Base-by-base conservation (phyloP, 139 green algal species). In the Coccomyxa sp. region DNA sequence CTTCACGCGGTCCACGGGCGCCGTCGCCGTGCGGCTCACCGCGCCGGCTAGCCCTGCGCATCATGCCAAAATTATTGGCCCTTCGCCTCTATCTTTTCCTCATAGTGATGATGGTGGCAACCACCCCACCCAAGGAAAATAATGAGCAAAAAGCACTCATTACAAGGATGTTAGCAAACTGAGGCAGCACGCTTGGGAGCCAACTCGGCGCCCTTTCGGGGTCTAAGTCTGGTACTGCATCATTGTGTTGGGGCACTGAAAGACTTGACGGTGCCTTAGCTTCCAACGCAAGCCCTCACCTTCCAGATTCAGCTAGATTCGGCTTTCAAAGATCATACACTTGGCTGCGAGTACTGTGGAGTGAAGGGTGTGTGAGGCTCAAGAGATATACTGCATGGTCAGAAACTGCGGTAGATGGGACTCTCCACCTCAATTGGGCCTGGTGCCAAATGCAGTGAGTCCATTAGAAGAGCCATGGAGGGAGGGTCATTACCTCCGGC, bases 1-100 rank as follows among this genome's bases (percentile, higher is more conserved):
- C 87, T 98, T 99, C 32, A 99, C 59, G 32, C 96, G 86, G 89
- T 99, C 96, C 3, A 98, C 85, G 0, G 96, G 96, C 0, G 96
- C 96, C 30, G 96, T 99, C 63, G 91, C 89, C 17, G 95, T 96
- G 0, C 96, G 81, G 84, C 91, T 96, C 30, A 99, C 90, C 0
- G 91, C 95, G 4, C 96, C 96, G 13, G 95, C 95, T 18, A 98
- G 58, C 4, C 91, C 96, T 94, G 90, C 81, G 80, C 18, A 21
- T 21, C 18, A 71, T 9, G 9, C 60, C 14, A n/a, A n/a, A n/a
- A n/a, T n/a, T n/a, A n/a, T n/a, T n/a, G n/a, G n/a, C n/a, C n/a
- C n/a, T n/a, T 68, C 60, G 16, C 60, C 16, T 25, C 60, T 16
- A 25, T 68, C 60, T 25, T 14, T 68, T 14, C 60, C 16, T 68